Evolutionary conservation across 148 eudicot species (phyloP).

Genomic region (Suaeda aralocaspica): DNA sequence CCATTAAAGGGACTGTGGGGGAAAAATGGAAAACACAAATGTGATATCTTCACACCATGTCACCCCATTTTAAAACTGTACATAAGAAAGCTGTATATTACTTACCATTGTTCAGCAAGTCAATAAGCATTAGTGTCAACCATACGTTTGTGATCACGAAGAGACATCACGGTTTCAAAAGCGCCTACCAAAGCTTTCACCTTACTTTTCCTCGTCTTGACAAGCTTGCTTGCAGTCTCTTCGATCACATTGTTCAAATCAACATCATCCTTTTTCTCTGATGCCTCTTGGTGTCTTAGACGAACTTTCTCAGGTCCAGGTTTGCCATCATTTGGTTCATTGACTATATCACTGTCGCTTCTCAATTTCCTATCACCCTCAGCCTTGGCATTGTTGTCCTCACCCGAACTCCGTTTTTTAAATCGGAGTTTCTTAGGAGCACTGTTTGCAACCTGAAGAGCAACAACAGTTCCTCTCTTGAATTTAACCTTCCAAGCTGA

Average conservation of each 20-base stretch:
- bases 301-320: constrained; percentile 33
- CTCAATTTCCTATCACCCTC: constrained; percentile 33
- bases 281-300: constrained; percentile 49
- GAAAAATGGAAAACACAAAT: constrained; percentile 7
- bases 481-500: constrained; percentile 46
- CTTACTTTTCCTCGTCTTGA: constrained; percentile 62
- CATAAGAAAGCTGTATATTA: constrained; percentile 18
- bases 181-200: constrained; percentile 89
- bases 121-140: constrained; percentile 34
- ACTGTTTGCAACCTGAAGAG: constrained; percentile 35
- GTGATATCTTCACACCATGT: constrained; percentile 22
- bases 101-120: constrained; percentile 20
- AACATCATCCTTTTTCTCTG: constrained; percentile 37
- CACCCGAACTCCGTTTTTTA: constrained; percentile 34
- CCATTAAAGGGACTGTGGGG: not conserved
- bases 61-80: constrained; percentile 15
- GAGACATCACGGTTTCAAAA: constrained; percentile 63
- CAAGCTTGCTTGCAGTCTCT: constrained; percentile 73
- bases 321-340: constrained; percentile 24
- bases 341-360: constrained; percentile 21
- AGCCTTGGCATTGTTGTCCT: constrained; percentile 30
- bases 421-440: constrained; percentile 45
- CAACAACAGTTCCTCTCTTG: constrained; percentile 47
- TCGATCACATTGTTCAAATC: constrained; percentile 64
- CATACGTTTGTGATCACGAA: constrained; percentile 40